Percentiles rank a stretch among this genome's conserved stretches.
These are phyloP conservation scores for Amanita thiersii DNA, from an alignment of 768 basidiomycete genomes.

Conservation along the genomic window DNA sequence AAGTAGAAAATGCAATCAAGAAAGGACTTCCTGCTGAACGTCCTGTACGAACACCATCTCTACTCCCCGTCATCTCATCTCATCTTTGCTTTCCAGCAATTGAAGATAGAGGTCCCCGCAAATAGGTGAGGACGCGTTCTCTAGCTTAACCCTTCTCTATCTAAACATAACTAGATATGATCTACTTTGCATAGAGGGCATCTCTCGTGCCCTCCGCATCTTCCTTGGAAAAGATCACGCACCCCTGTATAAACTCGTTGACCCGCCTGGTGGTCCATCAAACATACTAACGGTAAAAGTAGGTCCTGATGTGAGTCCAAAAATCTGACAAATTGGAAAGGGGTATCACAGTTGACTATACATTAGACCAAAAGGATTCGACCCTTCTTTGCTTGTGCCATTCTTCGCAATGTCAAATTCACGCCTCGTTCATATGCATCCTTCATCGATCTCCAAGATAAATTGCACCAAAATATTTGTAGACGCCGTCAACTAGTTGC, in stretches of 20 bases:
- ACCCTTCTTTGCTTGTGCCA: constrained; percentile 85
- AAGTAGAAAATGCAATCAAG: constrained; percentile 74
- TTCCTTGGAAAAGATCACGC: constrained; percentile 68
- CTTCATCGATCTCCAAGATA: constrained; percentile 99
- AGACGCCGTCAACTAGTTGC: constrained; percentile 85
- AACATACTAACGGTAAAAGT: constrained; percentile 61
- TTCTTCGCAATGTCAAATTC: constrained; percentile 87
- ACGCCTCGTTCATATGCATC: constrained; percentile 85
- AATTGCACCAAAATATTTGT: constrained; percentile 94
- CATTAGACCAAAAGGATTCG: constrained; percentile 76
- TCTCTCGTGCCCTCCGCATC: constrained; percentile 75
- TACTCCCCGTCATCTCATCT: constrained; percentile 7
- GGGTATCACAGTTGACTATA: too few relatives aligned
- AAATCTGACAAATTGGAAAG: too few relatives aligned
- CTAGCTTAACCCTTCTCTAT: neutral
- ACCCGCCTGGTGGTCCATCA: constrained; percentile 61
- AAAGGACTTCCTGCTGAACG: constrained; percentile 81
- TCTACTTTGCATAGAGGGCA: constrained; percentile 93
- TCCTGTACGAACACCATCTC: constrained; percentile 39
- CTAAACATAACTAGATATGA: constrained; percentile 65
- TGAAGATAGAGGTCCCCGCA: constrained; percentile 99
- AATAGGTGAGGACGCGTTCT: constrained; percentile 53
- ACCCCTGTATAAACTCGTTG: constrained; percentile 67
- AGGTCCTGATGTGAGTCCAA: constrained; percentile 61
- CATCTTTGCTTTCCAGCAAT: constrained; percentile 51